Evolutionary conservation across 176 grass and related monocot genomes (phyloP).

Genomic region (Rhynchospora breviuscula): DNA sequence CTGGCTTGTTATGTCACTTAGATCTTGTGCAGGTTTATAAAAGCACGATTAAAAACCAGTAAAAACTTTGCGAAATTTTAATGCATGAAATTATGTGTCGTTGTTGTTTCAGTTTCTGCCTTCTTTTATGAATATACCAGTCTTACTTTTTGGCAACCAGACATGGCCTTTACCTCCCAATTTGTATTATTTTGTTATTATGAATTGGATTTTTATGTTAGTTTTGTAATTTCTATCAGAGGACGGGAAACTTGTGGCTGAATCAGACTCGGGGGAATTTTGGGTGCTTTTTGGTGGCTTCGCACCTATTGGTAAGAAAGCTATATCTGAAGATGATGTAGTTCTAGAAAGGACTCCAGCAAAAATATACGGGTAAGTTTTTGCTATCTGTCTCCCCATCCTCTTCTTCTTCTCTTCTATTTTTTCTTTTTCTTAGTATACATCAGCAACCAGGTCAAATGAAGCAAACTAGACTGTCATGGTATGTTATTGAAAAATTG

Average conservation of each 20-base stretch:
- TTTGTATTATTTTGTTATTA: background rate
- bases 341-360: constrained; percentile 60
- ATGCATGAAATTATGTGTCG: background rate
- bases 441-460: background rate
- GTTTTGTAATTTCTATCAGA: constrained; percentile 38
- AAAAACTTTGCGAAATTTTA: background rate
- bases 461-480: background rate
- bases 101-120: background rate
- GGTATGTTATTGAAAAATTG: background rate
- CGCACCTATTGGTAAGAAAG: constrained; percentile 87
- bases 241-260: constrained; percentile 84
- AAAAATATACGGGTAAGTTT: constrained; percentile 71
- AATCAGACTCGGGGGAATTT: constrained; percentile 96
- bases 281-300: constrained; percentile 96
- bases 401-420: background rate
- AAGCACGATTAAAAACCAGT: background rate
- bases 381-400: background rate
- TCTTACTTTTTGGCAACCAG: background rate
- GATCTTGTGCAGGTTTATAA: background rate
- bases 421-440: constrained; percentile 7
- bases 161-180: constrained; percentile 4
- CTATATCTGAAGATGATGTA: constrained; percentile 56
- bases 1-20: constrained; percentile 5
- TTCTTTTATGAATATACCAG: background rate
- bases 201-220: background rate